Evolutionary conservation across 441 rosid species (phyloP).

Genomic region (Eutrema salsugineum): DNA sequence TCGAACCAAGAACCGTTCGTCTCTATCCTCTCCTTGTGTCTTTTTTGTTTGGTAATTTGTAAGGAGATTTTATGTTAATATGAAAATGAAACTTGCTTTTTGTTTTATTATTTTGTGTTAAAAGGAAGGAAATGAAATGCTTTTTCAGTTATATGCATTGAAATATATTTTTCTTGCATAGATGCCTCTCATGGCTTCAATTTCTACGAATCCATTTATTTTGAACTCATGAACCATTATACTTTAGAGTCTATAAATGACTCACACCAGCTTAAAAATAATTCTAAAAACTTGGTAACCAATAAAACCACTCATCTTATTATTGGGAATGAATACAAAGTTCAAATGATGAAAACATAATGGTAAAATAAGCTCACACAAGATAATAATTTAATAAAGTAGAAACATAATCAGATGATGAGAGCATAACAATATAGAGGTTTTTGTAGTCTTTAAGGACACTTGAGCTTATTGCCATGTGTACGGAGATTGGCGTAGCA

Average conservation of each 20-base stretch:
- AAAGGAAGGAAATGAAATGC: background rate
- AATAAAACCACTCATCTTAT: constrained; percentile 15
- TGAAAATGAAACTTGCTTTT: background rate
- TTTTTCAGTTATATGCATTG: background rate
- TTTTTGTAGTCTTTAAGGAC: constrained; percentile 41
- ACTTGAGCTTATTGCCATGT: constrained; percentile 63
- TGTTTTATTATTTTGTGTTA: background rate
- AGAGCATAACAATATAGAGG: background rate
- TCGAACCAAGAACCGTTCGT: constrained; percentile 3
- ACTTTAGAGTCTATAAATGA: too few species aligned
- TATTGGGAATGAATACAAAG: constrained; percentile 8
- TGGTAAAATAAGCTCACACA: background rate
- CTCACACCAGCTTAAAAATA: too few species aligned
- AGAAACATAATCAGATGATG: background rate
- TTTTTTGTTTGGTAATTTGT: background rate
- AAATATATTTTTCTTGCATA: background rate
- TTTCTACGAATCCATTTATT: background rate
- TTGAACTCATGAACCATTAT: too few species aligned
- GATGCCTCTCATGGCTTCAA: background rate
- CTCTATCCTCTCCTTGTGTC: background rate
- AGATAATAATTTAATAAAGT: constrained; percentile 1
- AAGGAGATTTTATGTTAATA: constrained; percentile 21
- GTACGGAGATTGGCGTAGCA: constrained; percentile 65
- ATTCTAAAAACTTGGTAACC: background rate
- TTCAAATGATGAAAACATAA: background rate